phyloP scores from a whole-genome alignment of 495 filamentous ascomycete genomes.

The Trichoderma gamsii region DNA sequence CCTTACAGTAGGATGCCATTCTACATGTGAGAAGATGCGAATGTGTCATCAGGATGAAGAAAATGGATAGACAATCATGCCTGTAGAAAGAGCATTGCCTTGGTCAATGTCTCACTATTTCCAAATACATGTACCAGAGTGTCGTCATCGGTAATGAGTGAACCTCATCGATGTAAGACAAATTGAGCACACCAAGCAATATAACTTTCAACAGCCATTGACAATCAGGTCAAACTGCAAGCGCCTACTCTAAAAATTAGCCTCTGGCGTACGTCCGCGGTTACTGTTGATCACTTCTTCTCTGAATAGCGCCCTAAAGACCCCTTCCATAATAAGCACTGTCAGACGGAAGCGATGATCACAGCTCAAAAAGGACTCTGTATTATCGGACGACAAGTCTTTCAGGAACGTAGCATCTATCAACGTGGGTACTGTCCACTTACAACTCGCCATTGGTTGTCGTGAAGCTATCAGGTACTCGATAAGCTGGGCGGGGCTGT shows the following conservation, averaged over 20 bases:
- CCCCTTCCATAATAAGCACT: background rate
- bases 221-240: too few species aligned
- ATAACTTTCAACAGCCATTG: too few species aligned
- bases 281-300: background rate
- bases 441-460: background rate
- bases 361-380: background rate
- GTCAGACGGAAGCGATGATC: background rate
- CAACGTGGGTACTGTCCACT: background rate
- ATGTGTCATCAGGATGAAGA: background rate
- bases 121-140: too few species aligned
- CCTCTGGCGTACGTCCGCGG: too few species aligned
- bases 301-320: background rate
- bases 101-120: too few species aligned
- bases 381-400: background rate
- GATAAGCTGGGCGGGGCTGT: background rate
- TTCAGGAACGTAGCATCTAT: conserved; percentile 5
- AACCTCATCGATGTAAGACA: too few species aligned
- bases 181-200: too few species aligned
- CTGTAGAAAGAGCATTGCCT: background rate
- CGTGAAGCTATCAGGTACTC: background rate
- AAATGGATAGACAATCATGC: background rate
- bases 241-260: background rate
- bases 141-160: too few species aligned
- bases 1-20: background rate
- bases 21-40: background rate